A percentile compares a stretch with the other conserved stretches of the same genome.
Evolutionary conservation across 169 alveolate species (phyloP).

Genomic region (Cryptosporidium parvum): DNA sequence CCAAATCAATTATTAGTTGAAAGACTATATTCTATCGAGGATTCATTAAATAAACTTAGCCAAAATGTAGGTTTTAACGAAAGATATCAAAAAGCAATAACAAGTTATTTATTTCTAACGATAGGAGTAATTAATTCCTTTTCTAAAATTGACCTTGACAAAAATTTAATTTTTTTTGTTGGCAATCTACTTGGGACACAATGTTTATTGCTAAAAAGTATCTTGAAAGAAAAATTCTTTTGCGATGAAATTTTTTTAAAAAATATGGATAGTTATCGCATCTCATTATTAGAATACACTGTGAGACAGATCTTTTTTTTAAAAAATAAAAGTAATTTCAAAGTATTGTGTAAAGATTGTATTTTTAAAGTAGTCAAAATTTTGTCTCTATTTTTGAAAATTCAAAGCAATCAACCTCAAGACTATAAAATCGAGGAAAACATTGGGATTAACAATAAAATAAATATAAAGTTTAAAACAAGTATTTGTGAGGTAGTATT

Average conservation of each 20-base stretch:
- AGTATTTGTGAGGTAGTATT: slow-evolving; percentile 36
- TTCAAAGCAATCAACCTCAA: neutral
- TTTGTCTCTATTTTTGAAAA: neutral
- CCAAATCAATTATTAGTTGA: slow-evolving; percentile 15
- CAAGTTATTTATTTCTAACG: slow-evolving; percentile 11
- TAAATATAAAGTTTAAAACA: slow-evolving; percentile 20
- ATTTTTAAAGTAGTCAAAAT: neutral
- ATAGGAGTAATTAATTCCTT: slow-evolving; percentile 42
- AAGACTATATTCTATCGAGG: neutral
- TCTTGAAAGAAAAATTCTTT: neutral
- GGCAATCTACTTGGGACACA: neutral
- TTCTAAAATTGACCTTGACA: slow-evolving; percentile 11
- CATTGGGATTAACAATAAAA: neutral
- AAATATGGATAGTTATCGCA: slow-evolving; percentile 43
- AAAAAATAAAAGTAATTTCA: neutral
- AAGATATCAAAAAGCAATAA: slow-evolving; percentile 6
- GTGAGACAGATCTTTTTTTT: slow-evolving; percentile 11
- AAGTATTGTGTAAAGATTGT: neutral
- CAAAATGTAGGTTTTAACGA: neutral
- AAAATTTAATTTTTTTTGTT: slow-evolving; percentile 7
- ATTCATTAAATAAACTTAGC: neutral
- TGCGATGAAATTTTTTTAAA: slow-evolving; percentile 1
- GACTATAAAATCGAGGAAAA: neutral
- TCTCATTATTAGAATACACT: neutral
- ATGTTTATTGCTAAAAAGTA: neutral